A percentile compares a stretch with the other conserved stretches of the same genome.
Evolutionary conservation across 2,329 filamentous ascomycete species (phyloP).

Genomic region (Cladosporium oxysporum): DNA sequence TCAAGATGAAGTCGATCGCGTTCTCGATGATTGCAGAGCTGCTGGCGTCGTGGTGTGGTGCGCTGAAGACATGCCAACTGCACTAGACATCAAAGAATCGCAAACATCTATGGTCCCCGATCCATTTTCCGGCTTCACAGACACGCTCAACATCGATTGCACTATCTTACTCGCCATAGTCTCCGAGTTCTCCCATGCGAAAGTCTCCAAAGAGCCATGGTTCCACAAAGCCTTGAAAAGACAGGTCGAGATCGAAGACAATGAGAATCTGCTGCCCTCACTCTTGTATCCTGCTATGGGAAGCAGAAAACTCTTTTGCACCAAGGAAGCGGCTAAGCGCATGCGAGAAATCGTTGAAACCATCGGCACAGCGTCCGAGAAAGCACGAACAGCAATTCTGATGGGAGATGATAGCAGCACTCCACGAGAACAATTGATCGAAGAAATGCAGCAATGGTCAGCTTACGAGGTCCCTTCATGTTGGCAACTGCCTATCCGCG

Average conservation of each 20-base stretch:
- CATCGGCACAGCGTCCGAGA: slow-evolving; percentile 64
- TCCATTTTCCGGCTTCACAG: slow-evolving; percentile 41
- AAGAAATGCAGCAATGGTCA: slow-evolving; percentile 47
- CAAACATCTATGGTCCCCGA: slow-evolving; percentile 40
- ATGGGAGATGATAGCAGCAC: slow-evolving; percentile 50
- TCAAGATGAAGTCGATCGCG: slow-evolving; percentile 56
- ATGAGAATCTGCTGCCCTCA: slow-evolving; percentile 60
- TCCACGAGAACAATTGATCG: slow-evolving; percentile 33
- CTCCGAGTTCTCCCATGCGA: slow-evolving; percentile 69
- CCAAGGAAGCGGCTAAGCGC: slow-evolving; percentile 62
- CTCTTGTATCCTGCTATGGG: slow-evolving; percentile 64
- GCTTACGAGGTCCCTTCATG: slow-evolving; percentile 54
- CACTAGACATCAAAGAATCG: slow-evolving; percentile 30
- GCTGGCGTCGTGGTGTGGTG: slow-evolving; percentile 46
- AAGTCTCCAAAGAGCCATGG: slow-evolving; percentile 50
- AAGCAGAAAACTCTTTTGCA: slow-evolving; percentile 63
- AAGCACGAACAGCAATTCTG: slow-evolving; percentile 59
- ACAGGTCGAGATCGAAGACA: slow-evolving; percentile 65
- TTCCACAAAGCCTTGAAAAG: slow-evolving; percentile 62
- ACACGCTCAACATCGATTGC: slow-evolving; percentile 62
- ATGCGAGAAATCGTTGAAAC: slow-evolving; percentile 67
- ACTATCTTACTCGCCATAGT: slow-evolving; percentile 72
- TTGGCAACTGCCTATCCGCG: slow-evolving; percentile 63
- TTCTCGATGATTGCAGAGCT: slow-evolving; percentile 58
- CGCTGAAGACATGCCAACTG: slow-evolving; percentile 31